These are phyloP conservation scores for Sarcodon sp. DNA, from an alignment of 768 basidiomycete species.

Conservation along the genomic window DNA sequence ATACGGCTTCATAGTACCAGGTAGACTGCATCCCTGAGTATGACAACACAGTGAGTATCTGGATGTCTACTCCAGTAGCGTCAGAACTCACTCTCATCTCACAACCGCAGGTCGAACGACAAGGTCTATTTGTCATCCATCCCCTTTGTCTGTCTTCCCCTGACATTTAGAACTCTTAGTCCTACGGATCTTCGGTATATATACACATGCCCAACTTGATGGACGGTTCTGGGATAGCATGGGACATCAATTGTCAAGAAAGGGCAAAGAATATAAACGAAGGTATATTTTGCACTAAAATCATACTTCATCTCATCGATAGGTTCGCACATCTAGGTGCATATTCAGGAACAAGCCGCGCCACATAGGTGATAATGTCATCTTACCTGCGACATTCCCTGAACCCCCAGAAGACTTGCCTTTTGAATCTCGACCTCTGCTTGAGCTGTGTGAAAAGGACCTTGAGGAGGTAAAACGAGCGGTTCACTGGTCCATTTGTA, in stretches of 20 bases:
- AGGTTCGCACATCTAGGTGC: slow-evolving; percentile 22
- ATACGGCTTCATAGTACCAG: slow-evolving; percentile 11
- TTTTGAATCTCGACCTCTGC: slow-evolving; percentile 5
- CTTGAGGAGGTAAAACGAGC: slow-evolving; percentile 27
- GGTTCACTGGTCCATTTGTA: not conserved
- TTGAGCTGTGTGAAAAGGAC: slow-evolving; percentile 29
- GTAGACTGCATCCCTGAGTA: slow-evolving; percentile 14
- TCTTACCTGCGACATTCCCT: slow-evolving; percentile 40
- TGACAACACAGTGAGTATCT: slow-evolving; percentile 8
- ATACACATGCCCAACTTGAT: slow-evolving; percentile 33
- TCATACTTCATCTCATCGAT: not conserved
- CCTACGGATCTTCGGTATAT: slow-evolving; percentile 37
- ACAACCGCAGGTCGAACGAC: slow-evolving; percentile 20
- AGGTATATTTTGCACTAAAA: slow-evolving; percentile 22
- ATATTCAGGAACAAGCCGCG: slow-evolving; percentile 24
- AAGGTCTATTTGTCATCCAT: slow-evolving; percentile 15
- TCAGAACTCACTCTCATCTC: not conserved
- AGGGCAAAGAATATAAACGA: slow-evolving; percentile 37
- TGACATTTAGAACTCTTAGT: slow-evolving; percentile 15
- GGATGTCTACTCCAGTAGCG: not conserved
- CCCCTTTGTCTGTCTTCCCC: too few species aligned
- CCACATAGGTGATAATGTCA: slow-evolving; percentile 26
- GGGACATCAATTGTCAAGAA: slow-evolving; percentile 25
- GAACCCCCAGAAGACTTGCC: slow-evolving; percentile 15
- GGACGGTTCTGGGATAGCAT: slow-evolving; percentile 32